Evolutionary conservation across 2,329 filamentous ascomycete genomes (phyloP).

Genomic region (Aspergillus fructus): DNA sequence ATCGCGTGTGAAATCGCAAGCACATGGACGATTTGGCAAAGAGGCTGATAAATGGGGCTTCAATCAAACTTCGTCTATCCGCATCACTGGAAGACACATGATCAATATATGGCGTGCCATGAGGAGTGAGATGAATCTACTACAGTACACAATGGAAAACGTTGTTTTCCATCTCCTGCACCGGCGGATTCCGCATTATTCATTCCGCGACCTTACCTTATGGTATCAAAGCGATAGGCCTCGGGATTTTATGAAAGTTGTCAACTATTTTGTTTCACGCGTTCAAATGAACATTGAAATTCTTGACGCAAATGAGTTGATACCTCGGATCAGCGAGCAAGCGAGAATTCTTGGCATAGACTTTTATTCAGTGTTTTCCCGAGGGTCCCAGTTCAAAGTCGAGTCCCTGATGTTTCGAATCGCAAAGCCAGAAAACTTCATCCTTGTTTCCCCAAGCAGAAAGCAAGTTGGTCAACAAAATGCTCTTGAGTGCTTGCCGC

Average conservation of each 20-base stretch:
- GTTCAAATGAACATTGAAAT: conserved; percentile 86
- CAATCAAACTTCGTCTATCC: conserved; percentile 87
- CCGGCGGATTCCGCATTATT: conserved; percentile 82
- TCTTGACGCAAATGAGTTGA: conserved; percentile 82
- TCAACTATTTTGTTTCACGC: conserved; percentile 74
- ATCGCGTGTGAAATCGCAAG: conserved; percentile 80
- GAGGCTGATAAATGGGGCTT: conserved; percentile 91
- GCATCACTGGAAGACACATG: conserved; percentile 90
- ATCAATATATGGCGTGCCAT: conserved; percentile 98
- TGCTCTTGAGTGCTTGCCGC: conserved; percentile 85
- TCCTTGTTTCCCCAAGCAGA: conserved; percentile 83
- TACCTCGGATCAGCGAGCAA: conserved; percentile 88
- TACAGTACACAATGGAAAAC: conserved; percentile 96
- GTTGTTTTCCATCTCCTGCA: conserved; percentile 90
- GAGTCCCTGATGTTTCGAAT: conserved; percentile 99
- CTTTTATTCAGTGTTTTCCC: conserved; percentile 93
- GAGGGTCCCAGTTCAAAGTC: conserved; percentile 97
- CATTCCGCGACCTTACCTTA: conserved; percentile 71
- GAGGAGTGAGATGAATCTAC: conserved; percentile 83
- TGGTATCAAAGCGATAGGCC: conserved; percentile 75
- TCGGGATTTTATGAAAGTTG: conserved; percentile 68
- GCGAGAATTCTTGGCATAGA: conserved; percentile 89
- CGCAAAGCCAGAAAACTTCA: conserved; percentile 92
- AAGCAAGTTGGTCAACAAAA: conserved; percentile 95
- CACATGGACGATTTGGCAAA: conserved; percentile 79